Base-by-base conservation (phyloP, 179 eudicot genomes). In the Nepenthes alata region DNA sequence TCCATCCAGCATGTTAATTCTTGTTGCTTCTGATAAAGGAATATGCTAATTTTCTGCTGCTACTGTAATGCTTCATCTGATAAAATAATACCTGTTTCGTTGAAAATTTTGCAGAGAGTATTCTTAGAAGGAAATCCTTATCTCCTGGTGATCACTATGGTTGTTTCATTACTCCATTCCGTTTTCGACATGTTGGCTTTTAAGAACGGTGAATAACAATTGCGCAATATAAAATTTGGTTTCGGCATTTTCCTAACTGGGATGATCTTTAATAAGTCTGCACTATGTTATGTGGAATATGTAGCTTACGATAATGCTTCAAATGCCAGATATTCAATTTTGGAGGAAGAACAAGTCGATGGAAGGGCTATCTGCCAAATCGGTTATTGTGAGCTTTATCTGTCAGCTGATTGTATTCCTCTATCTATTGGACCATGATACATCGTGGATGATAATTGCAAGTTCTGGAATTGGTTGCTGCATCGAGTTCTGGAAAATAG, bases 261-360 rank as follows among this genome's bases (percentile, higher is more conserved):
- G 49, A 25, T 54, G 48, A 3, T 45, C 6, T 35, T 47, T 54
- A 44, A 15, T 49, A 51, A 37, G 56, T 39, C 12, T 44, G 1
- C 47, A 35, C 55, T 66, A 47, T 16, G 13, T n/a, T 37, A 56
- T 48, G 13, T 15, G 16, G 38, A 34, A 25, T 39, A 53, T 25
- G 14, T 36, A 35, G 47, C 70, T 77, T 41, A 67, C 61, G n/a
- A 2, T 45, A 7, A 14, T 59, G 57, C 56, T 49, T 34, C 68
- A 47, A 58, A 63, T 63, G 59, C 49, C 72, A 93, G 98, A 93
- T 73, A 93, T 93, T 67, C 98, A 93, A 72, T 93, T 90, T 73
- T 93, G 98, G 98, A 93, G 90, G 80, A 93, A 93, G 77, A 93
- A 93, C 78, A 85, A 93, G 85, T 93, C 98, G 3, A 90, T 93